phyloP scores from a whole-genome alignment of 2,329 filamentous ascomycete genomes.

The Pseudocercospora fuligena region DNA sequence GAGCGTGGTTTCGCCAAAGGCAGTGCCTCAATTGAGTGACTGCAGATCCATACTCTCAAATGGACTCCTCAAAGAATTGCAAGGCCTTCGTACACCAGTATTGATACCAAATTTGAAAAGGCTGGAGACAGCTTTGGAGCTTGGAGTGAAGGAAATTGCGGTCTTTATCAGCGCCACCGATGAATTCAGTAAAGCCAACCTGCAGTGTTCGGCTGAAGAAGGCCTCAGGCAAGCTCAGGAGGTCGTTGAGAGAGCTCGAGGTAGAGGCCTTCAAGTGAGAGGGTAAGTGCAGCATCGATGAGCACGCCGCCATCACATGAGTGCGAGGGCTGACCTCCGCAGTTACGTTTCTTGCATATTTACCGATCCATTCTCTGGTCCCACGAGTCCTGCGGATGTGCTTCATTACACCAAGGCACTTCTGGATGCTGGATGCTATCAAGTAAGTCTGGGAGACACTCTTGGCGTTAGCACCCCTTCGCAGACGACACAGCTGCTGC shows the following conservation, averaged over 20 bases:
- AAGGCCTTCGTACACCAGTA: conserved; percentile 37
- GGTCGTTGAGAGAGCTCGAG: conserved; percentile 39
- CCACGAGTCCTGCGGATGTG: conserved; percentile 26
- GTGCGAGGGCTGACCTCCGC: conserved; percentile 29
- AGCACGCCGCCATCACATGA: not conserved
- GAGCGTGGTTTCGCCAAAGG: conserved; percentile 59
- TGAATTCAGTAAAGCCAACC: conserved; percentile 49
- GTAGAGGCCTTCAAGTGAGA: conserved; percentile 39
- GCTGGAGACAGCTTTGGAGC: conserved; percentile 62
- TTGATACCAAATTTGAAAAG: conserved; percentile 49
- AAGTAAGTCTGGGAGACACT: conserved; percentile 37
- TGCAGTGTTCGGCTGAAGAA: conserved; percentile 46
- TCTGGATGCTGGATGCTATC: conserved; percentile 34
- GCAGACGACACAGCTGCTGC: conserved; percentile 33
- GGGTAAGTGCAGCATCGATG: conserved; percentile 24
- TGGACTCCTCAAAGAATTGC: not conserved
- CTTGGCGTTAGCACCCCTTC: conserved; percentile 28
- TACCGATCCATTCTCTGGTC: conserved; percentile 44
- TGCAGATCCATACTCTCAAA: conserved; percentile 20
- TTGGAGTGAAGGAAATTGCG: conserved; percentile 45
- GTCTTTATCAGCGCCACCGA: conserved; percentile 50
- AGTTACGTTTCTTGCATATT: conserved; percentile 51
- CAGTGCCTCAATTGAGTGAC: conserved; percentile 53
- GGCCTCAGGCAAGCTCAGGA: conserved; percentile 42
- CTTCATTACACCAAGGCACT: conserved; percentile 20